Conservation (phyloP, 75 land plant genomes). For the Picea sitchensis region DNA sequence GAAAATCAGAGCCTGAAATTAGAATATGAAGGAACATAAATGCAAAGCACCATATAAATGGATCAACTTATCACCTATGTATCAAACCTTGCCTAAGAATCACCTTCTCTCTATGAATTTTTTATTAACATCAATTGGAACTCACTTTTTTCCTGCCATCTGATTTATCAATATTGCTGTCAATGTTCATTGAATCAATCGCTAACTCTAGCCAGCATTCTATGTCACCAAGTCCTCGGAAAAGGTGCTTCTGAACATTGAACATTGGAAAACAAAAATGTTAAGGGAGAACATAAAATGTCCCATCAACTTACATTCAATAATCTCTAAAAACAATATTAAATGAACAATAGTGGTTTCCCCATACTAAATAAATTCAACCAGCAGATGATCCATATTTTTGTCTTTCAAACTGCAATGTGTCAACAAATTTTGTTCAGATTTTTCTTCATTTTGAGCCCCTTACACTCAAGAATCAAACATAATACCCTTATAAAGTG, state of each 20-base stretch:
- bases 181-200: constrained; percentile 27
- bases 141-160: constrained; percentile 38
- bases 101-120: constrained; percentile 17
- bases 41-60: not conserved
- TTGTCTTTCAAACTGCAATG: not conserved
- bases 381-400: not conserved
- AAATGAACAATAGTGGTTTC: not conserved
- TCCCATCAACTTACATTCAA: not conserved
- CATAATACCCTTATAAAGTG: no score
- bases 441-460: no score
- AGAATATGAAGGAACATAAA: not conserved
- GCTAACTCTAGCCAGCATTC: constrained; percentile 59
- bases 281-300: constrained; percentile 15
- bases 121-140: not conserved
- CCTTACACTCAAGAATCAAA: no score
- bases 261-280: not conserved
- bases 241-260: constrained; percentile 23
- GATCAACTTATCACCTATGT: not conserved
- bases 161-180: constrained; percentile 25
- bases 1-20: not conserved
- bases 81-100: not conserved
- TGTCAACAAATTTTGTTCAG: not conserved
- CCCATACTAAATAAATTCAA: not conserved
- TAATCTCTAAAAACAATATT: not conserved
- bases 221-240: constrained; percentile 27